Conservation (phyloP, 2,329 filamentous ascomycete species). For the Clonostachys byssicola region DNA sequence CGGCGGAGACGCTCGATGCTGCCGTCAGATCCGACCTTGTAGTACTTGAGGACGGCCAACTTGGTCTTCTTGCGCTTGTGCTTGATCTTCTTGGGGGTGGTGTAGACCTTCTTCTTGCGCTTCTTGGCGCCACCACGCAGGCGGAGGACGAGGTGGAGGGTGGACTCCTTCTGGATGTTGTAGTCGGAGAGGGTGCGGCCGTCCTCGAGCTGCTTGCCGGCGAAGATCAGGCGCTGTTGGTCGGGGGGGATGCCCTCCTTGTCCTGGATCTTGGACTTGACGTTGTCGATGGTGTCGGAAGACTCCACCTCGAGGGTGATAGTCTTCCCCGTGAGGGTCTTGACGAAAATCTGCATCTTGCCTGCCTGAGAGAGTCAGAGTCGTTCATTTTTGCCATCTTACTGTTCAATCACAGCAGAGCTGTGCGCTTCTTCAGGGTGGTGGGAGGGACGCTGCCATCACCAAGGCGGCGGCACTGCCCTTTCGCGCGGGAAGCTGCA, state of each 20-base stretch:
- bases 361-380: conserved; percentile 25
- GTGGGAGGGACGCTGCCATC: conserved; percentile 11
- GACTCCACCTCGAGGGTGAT: conserved; percentile 99
- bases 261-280: conserved; percentile 98
- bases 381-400: too few species aligned
- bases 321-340: conserved; percentile 97
- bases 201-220: conserved; percentile 99
- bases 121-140: conserved; percentile 99
- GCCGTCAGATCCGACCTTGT: conserved; percentile 99
- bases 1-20: conserved; percentile 99
- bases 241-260: conserved; percentile 99
- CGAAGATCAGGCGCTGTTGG: conserved; percentile 99
- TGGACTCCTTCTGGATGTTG: conserved; percentile 99
- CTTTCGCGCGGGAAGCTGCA: too few species aligned
- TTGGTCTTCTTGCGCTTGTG: conserved; percentile 99
- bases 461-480: conserved; percentile 10
- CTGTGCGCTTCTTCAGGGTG: too few species aligned
- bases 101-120: conserved; percentile 99
- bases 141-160: conserved; percentile 95
- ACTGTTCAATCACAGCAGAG: too few species aligned
- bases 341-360: conserved; percentile 77
- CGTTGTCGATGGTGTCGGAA: conserved; percentile 99
- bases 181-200: conserved; percentile 98
- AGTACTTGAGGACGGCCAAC: conserved; percentile 99
- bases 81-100: conserved; percentile 99